Base-by-base conservation (phyloP, 2,329 filamentous ascomycete species). In the Cytospora schulzeri region DNA sequence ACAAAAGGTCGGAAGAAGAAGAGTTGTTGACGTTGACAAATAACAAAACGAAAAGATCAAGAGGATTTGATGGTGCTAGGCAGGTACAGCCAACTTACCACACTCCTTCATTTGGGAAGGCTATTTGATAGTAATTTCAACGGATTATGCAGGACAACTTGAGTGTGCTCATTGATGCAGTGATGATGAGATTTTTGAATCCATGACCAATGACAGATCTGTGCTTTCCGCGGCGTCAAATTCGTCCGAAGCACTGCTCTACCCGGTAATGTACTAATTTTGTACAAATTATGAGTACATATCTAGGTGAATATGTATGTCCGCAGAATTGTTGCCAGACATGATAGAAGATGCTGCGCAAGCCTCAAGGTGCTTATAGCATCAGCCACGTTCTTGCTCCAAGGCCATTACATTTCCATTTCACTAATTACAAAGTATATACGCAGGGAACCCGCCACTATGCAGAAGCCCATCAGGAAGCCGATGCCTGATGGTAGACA, bases 101-200 rank as follows among this genome's bases (percentile, higher is more conserved):
- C 64, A 17, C 57, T 66, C 64, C n/a, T 66, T 66, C 28, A 52
- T 38, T 28, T 57, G 61, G 57, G 52, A 54, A 57, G 61, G 48
- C 64, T 53, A 56, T 61, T 57, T 64, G 64, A 66, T 60, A 64
- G 61, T 52, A 60, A 65, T n/a, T 62, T 9, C 41, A 48, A 48
- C 9, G 52, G 38, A 62, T 35, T 56, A 29, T 62, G 8, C 41
- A 22, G 17, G 17, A 48, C 17, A 9, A 24, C 15, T 48, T 12
- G 19, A 19, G 8, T 45, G 38, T 45, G 38, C 11, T 45, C 7
- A 19, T 19, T n/a, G 17, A 19, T 48, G 6, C 17, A 29, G 52
- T 62, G 26, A 56, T 3, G 8, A 22, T 17, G 22, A 28, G 9
- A 41, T n/a, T 4, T 41, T n/a, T 15, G 2, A 9, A 5, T 31